Conservation (phyloP, 108 stramenopile genomes). For the Schizochytrium sp. region DNA sequence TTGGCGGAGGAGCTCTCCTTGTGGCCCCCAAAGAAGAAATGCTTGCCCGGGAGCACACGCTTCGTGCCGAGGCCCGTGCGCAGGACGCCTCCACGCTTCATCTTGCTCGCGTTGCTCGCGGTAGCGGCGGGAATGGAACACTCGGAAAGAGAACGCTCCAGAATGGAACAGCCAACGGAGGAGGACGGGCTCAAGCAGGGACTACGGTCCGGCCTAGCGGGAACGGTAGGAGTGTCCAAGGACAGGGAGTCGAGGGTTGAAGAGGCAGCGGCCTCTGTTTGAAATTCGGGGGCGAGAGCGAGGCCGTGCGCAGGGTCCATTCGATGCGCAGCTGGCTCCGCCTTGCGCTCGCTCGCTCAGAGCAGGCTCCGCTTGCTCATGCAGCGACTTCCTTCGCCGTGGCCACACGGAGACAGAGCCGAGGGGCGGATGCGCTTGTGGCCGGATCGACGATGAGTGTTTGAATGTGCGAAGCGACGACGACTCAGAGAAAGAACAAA, state of each 20-base stretch:
- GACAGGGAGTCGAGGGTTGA: too few relatives aligned
- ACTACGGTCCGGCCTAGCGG: too few relatives aligned
- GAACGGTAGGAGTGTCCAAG: too few relatives aligned
- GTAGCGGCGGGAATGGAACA: too few relatives aligned
- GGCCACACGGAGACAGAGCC: neutral
- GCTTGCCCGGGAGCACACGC: conserved; percentile 47
- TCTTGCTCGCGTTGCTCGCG: too few relatives aligned
- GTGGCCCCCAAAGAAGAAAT: conserved; percentile 15
- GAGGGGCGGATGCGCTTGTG: neutral
- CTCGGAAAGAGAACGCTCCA: too few relatives aligned
- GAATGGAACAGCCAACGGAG: too few relatives aligned
- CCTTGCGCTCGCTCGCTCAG: neutral
- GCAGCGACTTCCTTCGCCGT: neutral
- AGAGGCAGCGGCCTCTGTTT: too few relatives aligned
- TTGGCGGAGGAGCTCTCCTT: conserved; percentile 2
- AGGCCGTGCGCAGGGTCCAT: too few relatives aligned
- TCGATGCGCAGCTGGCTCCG: neutral
- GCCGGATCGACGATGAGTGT: neutral
- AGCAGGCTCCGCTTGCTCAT: neutral
- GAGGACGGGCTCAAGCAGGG: too few relatives aligned
- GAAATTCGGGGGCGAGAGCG: too few relatives aligned
- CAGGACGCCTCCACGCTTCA: conserved; percentile 19
- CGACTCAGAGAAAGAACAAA: neutral
- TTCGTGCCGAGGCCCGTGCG: neutral
- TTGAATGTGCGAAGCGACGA: neutral